Evolutionary conservation across 805 yeast genomes (phyloP), one percentile per base, ranked within the genome.

Genomic region (Myxozyma lipomycoides): DNA sequence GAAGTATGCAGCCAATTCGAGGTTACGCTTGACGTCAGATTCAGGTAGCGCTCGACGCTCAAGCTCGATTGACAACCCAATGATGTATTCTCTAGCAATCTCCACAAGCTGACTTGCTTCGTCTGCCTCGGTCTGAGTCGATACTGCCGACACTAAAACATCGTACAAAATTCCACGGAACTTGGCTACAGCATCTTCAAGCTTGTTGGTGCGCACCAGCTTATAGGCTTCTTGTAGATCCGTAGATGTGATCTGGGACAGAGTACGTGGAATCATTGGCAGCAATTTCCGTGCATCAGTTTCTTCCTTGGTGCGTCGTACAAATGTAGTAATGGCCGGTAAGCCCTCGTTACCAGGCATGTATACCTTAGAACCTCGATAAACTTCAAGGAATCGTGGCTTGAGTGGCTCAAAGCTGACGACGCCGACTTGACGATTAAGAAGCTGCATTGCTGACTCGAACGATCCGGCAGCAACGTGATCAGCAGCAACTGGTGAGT

Each of bases 401-500:
- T 91, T 82, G 61, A 93, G 77, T 12, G 98, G 98, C 63, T 83
- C 95, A 66, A 95, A 91, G 61, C 86, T 76, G 24, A 79, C 83
- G 45, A 87, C 79, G 62, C 97, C 98, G 40, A 83, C 75, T 70
- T 95, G 98, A 64, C 91, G 84, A 73, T 84, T 82, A 62, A 93
- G 77, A 65, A 95, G 78, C 63, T 89, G 95, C 36, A 96, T 93
- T 35, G 98, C 99, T 47, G 91, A 85, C 60, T 89, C 97, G 66
- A 91, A 91, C 3, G 95, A 86, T 62, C 99, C 99, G 2, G 96
- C 89, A 1, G 98, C 97, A 63, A 84, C 89, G 62, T 88, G 86
- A 24, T 87, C 88, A 26, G 96, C 97, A 3, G 97, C 88, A 49
- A 90, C 78, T 56, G 84, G 85, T 17, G 96, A 86, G 69, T 85